Evolutionary conservation across 1,139 yeast species (phyloP).

Genomic region (Sugiyamaella pinicola): DNA sequence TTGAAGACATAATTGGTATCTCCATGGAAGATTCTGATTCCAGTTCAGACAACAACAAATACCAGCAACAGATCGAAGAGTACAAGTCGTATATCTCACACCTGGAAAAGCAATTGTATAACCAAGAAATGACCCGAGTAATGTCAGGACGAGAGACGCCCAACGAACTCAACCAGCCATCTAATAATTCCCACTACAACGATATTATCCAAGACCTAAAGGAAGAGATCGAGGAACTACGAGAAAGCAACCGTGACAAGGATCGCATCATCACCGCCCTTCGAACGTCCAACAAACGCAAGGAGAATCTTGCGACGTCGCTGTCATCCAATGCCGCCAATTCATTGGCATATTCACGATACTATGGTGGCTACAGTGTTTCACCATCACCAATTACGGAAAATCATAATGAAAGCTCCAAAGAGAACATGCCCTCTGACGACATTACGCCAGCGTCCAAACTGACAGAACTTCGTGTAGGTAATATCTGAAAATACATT

Average conservation of each 20-base stretch:
- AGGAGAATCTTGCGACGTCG: slow-evolving; percentile 33
- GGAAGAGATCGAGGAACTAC: slow-evolving; percentile 68
- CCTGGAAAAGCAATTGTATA: slow-evolving; percentile 59
- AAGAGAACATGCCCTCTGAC: slow-evolving; percentile 19
- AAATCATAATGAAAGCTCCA: slow-evolving; percentile 8
- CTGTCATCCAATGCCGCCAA: slow-evolving; percentile 19
- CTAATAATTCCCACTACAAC: slow-evolving; percentile 24
- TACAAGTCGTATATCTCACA: slow-evolving; percentile 63
- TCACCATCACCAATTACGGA: slow-evolving; percentile 13
- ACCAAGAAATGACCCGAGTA: slow-evolving; percentile 36
- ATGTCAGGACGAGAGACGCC: slow-evolving; percentile 15
- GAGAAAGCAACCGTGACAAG: slow-evolving; percentile 63
- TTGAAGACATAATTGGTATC: slow-evolving; percentile 48
- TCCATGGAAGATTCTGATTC: slow-evolving; percentile 26
- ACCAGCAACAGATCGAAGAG: slow-evolving; percentile 53
- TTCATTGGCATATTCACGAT: slow-evolving; percentile 29
- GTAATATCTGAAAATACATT: neutral
- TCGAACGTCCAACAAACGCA: slow-evolving; percentile 36
- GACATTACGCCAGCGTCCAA: neutral
- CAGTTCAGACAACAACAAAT: slow-evolving; percentile 19
- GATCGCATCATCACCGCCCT: slow-evolving; percentile 79
- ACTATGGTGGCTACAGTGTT: slow-evolving; percentile 24
- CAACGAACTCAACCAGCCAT: slow-evolving; percentile 14
- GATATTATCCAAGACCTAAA: slow-evolving; percentile 58
- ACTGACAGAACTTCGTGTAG: slow-evolving; percentile 3